Base-by-base conservation (phyloP, 1,284 basidiomycete species). In the Marasmius tenuissimus region DNA sequence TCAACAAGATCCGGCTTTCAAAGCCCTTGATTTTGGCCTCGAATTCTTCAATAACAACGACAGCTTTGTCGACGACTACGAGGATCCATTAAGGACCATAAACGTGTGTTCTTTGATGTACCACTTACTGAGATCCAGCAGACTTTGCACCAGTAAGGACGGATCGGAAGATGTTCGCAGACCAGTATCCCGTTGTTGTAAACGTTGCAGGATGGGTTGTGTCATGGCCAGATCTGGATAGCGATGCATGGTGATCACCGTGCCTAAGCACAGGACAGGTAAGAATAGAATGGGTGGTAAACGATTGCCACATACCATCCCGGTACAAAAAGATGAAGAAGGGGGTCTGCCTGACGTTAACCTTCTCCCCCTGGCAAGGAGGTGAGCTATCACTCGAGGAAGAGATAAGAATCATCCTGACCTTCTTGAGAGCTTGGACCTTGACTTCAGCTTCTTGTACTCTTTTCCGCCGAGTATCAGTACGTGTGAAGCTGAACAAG, bases 31-130 rank as follows among this genome's bases (percentile, higher is more conserved):
- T 84, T 67, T 81, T 84, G 64, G 79, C 73, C 63, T 88, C 86
- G 68, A 89, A 90, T 65, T 85, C 82, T 62, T 89, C 88, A 47
- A 89, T 82, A 34, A 90, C 83, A 69, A 88, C 85, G 33, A 90
- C 69, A 0, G 85, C 82, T 51, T 82, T 79, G 69, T 89, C 88
- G 18, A 89, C 87, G 38, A 86, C 84, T 82, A 18, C 39, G 45
- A 47, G 20, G 33, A 18, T 38, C 4, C 34, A 34, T 48, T 42
- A 22, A 16, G 7, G 40, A 37, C 16, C 11, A 49, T 22, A 27
- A 16, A 12, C 20, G 34, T 8, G 9, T 14, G 55, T 38, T 11
- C 16, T 48, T 34, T 51, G 54, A 33, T 70, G 39, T 38, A 37
- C 7, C 20, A 68, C 78, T 39, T 55, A 86, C 86, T 77, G 10